Base-by-base conservation (phyloP, 1,139 yeast genomes). In the Arxiozyma bovina region DNA sequence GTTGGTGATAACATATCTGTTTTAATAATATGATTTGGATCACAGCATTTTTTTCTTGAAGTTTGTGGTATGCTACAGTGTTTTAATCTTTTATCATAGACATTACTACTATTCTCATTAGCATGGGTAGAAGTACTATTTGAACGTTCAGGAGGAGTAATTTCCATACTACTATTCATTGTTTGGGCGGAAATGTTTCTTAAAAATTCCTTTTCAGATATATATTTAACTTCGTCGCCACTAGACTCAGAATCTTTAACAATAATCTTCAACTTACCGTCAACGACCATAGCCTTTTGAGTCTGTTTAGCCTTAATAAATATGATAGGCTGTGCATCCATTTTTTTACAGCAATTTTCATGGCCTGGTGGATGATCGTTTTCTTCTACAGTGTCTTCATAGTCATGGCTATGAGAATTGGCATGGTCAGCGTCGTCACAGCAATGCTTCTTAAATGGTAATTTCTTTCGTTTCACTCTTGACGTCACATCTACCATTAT, bases 401-500 rank as follows among this genome's bases (percentile, higher is more conserved):
- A 41, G 12, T 12, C 52, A 9, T 44, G 40, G 8, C 17, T 25
- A n/a, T 23, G 21, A 1, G 27, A 8, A 25, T 25, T n/a, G 1
- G 20, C 3, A 34, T 15, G n/a, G 17, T 15, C 40, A 15, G 30
- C 21, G n/a, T 45, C 42, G 12, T 45, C 48, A 30, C 48, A 45
- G 7, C 41, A 45, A 20, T 27, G 48, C 18, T 30, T 45, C 48
- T 45, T 45, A 11, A 23, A 18, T 5, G 41, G n/a, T 18, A 45
- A 20, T 23, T 45, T 45, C 48, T 57, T 53, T 22, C 57, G 57
- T 42, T 58, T 57, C 20, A 66, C 62, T 50, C 61, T 61, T 15
- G 67, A 63, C n/a, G 60, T 59, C 2, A 61, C 59, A 51, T 67
- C 71, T 11, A 68, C 71, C 57, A 68, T 57, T 34, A 68, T 68